Percentiles rank a stretch among this genome's conserved stretches.
phyloP scores from a whole-genome alignment of 495 filamentous ascomycete genomes.

The Schizothecium vesticola region DNA sequence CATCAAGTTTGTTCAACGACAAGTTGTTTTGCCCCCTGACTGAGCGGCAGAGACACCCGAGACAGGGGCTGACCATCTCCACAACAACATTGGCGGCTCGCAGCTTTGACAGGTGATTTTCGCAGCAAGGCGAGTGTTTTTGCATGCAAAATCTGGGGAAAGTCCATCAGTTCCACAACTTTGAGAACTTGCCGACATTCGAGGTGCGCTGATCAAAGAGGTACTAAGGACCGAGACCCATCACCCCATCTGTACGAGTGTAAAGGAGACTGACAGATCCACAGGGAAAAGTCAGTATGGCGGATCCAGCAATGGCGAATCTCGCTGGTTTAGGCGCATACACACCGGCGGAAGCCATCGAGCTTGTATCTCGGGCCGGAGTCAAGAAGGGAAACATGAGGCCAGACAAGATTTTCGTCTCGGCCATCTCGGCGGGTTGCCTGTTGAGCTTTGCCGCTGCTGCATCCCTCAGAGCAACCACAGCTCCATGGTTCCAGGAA shows the following conservation, averaged over 20 bases:
- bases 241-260: background rate
- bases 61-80: background rate
- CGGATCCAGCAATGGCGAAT: background rate
- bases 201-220: background rate
- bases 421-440: constrained; percentile 47
- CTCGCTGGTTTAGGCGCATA: constrained; percentile 20
- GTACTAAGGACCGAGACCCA: background rate
- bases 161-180: background rate
- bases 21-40: background rate
- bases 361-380: constrained; percentile 42
- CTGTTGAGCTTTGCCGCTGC: constrained; percentile 52
- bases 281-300: background rate
- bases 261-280: background rate
- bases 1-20: background rate
- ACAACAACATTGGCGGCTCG: background rate
- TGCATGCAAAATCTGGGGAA: background rate
- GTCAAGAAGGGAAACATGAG: constrained; percentile 49
- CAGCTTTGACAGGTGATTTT: background rate
- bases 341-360: constrained; percentile 43
- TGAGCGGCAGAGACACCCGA: background rate
- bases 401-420: constrained; percentile 51
- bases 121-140: background rate
- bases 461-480: constrained; percentile 46
- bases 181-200: background rate
- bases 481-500: constrained; percentile 54